A percentile compares a stretch with the other conserved stretches of the same genome.
Evolutionary conservation across 2,329 filamentous ascomycete species (phyloP).

Genomic region (Alternaria novae-zelandiae): DNA sequence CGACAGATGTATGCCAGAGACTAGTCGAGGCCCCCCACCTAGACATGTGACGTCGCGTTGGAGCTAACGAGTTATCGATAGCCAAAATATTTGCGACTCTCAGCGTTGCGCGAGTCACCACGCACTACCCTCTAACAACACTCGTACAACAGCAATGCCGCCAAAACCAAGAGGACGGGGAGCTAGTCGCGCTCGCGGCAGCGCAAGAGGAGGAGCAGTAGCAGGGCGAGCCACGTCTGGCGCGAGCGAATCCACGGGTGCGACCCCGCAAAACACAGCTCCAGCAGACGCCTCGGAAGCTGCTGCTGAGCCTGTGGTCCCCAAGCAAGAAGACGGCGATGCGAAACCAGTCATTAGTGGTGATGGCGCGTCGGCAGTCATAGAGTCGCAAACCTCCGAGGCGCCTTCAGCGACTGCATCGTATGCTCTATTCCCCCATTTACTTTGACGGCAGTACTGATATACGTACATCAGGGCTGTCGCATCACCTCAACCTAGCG

Average conservation of each 20-base stretch:
- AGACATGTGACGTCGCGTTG: constrained; percentile 16
- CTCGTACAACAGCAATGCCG: constrained; percentile 32
- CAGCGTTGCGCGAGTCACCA: constrained; percentile 14
- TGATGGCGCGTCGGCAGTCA: constrained; percentile 17
- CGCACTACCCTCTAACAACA: not conserved
- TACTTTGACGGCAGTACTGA: not conserved
- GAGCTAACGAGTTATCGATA: constrained; percentile 33
- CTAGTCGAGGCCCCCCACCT: not conserved
- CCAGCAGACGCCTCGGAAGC: constrained; percentile 10
- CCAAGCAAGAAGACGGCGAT: constrained; percentile 30
- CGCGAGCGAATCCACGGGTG: constrained; percentile 18
- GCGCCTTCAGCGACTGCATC: constrained; percentile 13
- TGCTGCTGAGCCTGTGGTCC: constrained; percentile 14
- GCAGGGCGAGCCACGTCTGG: constrained; percentile 15
- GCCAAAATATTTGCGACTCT: constrained; percentile 24
- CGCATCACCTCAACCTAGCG: constrained; percentile 22
- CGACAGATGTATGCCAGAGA: not conserved
- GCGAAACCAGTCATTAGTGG: constrained; percentile 19
- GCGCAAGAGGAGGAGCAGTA: constrained; percentile 26
- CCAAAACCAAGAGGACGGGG: constrained; percentile 39
- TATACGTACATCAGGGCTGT: constrained; percentile 12
- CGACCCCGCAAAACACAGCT: constrained; percentile 24
- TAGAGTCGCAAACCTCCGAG: constrained; percentile 16
- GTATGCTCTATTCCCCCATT: constrained; percentile 10
- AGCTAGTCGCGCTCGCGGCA: constrained; percentile 29